These are phyloP conservation scores for Sclerotinia nivalis DNA, from an alignment of 2,329 filamentous ascomycete genomes.

Conservation along the genomic window DNA sequence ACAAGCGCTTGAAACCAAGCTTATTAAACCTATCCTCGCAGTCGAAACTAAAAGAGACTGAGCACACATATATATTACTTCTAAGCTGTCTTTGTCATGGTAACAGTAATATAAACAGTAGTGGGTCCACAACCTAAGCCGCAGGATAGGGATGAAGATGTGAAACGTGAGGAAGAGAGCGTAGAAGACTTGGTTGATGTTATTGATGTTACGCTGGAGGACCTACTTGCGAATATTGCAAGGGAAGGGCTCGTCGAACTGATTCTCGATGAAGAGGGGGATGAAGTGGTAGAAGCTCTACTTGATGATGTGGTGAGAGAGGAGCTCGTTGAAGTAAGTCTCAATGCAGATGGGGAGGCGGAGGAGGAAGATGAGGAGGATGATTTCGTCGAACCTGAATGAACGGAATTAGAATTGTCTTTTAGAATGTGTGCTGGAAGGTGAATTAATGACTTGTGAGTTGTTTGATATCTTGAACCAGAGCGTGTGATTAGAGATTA, in stretches of 20 bases:
- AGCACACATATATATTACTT: not conserved
- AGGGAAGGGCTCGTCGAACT: not conserved
- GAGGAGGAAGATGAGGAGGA: not conserved
- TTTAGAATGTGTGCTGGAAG: too few relatives aligned
- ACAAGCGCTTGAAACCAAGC: not conserved
- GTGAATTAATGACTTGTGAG: not conserved
- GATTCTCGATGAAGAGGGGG: not conserved
- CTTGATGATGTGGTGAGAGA: not conserved
- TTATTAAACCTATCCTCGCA: not conserved
- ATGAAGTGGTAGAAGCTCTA: not conserved
- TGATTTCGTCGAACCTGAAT: not conserved
- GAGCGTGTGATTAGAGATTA: not conserved
- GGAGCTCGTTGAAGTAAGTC: not conserved
- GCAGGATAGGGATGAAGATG: slow-evolving; percentile 1
- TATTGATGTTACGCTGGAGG: not conserved
- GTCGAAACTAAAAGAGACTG: not conserved
- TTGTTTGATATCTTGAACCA: not conserved
- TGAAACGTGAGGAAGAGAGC: not conserved
- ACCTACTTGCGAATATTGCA: not conserved
- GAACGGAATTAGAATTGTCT: not conserved
- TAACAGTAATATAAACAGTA: slow-evolving; percentile 13
- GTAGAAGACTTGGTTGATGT: not conserved
- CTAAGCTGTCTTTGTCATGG: not conserved
- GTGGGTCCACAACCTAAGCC: slow-evolving; percentile 1
- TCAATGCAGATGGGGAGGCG: not conserved